These are phyloP conservation scores for Neofusicoccum laricinum DNA, from an alignment of 2,329 filamentous ascomycete genomes.

Conservation along the genomic window DNA sequence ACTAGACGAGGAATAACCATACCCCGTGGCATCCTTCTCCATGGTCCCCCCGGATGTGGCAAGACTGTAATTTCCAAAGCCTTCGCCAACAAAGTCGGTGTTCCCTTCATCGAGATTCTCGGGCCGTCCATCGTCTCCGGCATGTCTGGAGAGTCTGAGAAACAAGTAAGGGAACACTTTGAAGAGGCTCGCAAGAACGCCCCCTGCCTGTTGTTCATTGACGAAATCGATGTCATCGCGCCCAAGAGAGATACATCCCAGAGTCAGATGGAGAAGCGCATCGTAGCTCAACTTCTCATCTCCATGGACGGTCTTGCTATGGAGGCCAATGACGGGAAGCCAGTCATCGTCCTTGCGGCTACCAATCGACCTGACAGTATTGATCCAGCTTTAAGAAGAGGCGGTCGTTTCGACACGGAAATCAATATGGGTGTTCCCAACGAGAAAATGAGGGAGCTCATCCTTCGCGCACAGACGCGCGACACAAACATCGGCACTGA, in stretches of 20 bases:
- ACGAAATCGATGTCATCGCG: conserved; percentile 88
- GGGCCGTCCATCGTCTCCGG: conserved; percentile 79
- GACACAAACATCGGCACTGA: conserved; percentile 63
- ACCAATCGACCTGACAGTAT: conserved; percentile 86
- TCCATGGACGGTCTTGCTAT: conserved; percentile 79
- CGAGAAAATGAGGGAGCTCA: conserved; percentile 71
- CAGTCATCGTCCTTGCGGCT: conserved; percentile 85
- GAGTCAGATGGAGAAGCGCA: conserved; percentile 85
- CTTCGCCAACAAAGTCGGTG: conserved; percentile 70
- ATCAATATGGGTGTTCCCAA: conserved; percentile 88
- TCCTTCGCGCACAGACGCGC: conserved; percentile 70
- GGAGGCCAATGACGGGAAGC: conserved; percentile 69
- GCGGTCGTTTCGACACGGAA: conserved; percentile 76
- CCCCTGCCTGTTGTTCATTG: conserved; percentile 87
- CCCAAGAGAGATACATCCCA: conserved; percentile 80
- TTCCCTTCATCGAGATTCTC: conserved; percentile 78
- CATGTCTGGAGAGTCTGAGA: conserved; percentile 87
- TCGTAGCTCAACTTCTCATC: conserved; percentile 76
- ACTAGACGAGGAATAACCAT: conserved; percentile 64
- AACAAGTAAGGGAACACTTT: conserved; percentile 79
- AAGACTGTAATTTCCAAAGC: conserved; percentile 83
- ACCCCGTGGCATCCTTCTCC: conserved; percentile 71
- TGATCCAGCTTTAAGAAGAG: conserved; percentile 71
- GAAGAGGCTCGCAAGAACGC: conserved; percentile 84
- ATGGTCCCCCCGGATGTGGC: conserved; percentile 81